A percentile compares a stretch with the other conserved stretches of the same genome.
Conservation (phyloP, 192 early-diverging fungal species). For the Backusella mclennaniae region DNA sequence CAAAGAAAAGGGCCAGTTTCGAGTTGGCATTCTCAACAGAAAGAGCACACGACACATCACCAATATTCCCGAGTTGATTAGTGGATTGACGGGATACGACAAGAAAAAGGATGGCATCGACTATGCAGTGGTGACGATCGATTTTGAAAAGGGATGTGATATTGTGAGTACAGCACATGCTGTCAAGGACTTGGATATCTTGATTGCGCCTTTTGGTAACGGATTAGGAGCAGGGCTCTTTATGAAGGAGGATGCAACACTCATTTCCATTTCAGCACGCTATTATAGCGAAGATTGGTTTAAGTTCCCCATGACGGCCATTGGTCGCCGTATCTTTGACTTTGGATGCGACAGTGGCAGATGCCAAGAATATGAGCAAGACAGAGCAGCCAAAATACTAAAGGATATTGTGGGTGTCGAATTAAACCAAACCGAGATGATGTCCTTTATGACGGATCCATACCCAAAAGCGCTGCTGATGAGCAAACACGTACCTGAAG, state of each 20-base stretch:
- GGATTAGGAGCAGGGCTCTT: conserved; percentile 27
- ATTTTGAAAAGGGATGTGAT: conserved; percentile 26
- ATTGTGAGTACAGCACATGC: conserved; percentile 18
- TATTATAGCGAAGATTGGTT: conserved; percentile 37
- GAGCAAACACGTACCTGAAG: neutral
- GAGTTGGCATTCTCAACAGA: conserved; percentile 25
- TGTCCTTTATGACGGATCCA: neutral
- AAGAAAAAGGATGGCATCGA: neutral
- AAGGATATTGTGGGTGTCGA: neutral
- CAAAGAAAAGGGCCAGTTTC: neutral
- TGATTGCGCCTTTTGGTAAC: conserved; percentile 28
- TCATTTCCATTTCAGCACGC: conserved; percentile 22
- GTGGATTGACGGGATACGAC: neutral
- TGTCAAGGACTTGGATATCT: conserved; percentile 23
- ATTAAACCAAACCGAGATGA: conserved; percentile 3
- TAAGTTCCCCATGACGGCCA: conserved; percentile 22
- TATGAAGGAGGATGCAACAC: conserved; percentile 25
- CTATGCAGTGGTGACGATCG: neutral
- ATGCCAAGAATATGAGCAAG: conserved; percentile 23
- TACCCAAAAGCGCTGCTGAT: neutral
- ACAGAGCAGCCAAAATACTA: neutral
- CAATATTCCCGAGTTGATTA: conserved; percentile 24
- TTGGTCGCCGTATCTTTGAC: conserved; percentile 30
- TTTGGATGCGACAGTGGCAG: conserved; percentile 19
- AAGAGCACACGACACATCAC: conserved; percentile 25